Evolutionary conservation across 164 flowering plant genomes (phyloP), one percentile per base, ranked within the genome.

Genomic region (Brasenia schreberi): DNA sequence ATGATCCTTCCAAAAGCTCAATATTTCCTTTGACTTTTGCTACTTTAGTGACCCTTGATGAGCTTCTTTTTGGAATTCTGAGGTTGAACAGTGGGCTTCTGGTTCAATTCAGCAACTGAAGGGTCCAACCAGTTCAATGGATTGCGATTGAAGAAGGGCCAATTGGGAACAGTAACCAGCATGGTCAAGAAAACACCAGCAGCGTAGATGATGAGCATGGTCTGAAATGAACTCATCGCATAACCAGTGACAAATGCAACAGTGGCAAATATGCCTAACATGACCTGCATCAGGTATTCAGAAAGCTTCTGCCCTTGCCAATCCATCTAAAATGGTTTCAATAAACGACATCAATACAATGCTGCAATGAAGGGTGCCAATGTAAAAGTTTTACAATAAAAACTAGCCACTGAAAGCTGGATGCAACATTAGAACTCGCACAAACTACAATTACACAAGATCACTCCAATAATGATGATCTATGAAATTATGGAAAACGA

Each of bases 221-320:
- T 70, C 76, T 76, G 84, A 69, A 93, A 93, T 9, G 97, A 93
- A 5, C 86, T 85, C 68, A 81, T 23, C 2, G 65, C 17, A 49
- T 87, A 90, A 5, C 96, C 96, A 7, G 75, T 58, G 9, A 69
- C 69, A 43, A 89, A 86, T 4, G 92, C 90, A 49, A 70, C 81
- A 33, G 76, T 79, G 0, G 94, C 97, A 43, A 80, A 86, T 1
- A 64, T 78, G 60, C 86, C 72, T 62, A 93, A 83, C 84, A 93
- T 42, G 60, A 87, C 76, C 79, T 88, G 98, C 97, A 93, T 88
- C 80, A 89, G 67, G 70, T 85, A 86, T 82, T 93, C 98, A 42
- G 94, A 85, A 18, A 85, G 74, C 77, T 86, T 93, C 71, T 93
- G 98, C 63, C 98, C 98, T 82, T 89, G 90, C 98, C 98, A 93